Evolutionary conservation across 2,329 filamentous ascomycete species (phyloP).

Genomic region (Colletotrichum cereale): DNA sequence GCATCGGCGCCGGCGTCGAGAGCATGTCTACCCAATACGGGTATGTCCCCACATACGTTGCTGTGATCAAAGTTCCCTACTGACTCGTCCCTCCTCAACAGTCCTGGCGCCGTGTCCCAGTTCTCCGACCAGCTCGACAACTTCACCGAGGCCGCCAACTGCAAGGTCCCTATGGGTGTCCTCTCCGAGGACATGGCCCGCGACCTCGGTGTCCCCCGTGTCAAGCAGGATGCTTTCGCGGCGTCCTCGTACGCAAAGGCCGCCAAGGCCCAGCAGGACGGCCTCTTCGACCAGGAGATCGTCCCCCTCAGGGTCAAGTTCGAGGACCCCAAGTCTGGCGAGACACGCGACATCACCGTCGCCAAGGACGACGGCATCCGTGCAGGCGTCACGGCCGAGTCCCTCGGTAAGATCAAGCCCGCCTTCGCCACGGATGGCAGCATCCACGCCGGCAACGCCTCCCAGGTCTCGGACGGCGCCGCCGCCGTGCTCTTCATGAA

Average conservation of each 20-base stretch:
- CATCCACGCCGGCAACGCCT: conserved; percentile 97
- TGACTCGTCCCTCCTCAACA: conserved; percentile 58
- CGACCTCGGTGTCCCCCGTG: conserved; percentile 79
- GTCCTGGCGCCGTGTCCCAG: conserved; percentile 87
- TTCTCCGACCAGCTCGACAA: conserved; percentile 91
- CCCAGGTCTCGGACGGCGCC: conserved; percentile 94
- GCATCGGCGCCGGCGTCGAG: conserved; percentile 94
- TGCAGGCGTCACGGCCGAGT: conserved; percentile 86
- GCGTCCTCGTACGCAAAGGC: conserved; percentile 95
- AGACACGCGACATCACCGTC: conserved; percentile 86
- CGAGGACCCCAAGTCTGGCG: conserved; percentile 90
- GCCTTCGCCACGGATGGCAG: conserved; percentile 92
- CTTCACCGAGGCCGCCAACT: conserved; percentile 87
- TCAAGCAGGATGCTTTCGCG: conserved; percentile 90
- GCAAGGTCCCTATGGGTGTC: conserved; percentile 97
- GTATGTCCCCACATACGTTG: conserved; percentile 57
- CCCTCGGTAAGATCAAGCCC: conserved; percentile 88
- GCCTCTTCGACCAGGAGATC: conserved; percentile 95
- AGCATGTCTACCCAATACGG: conserved; percentile 96
- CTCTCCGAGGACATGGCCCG: conserved; percentile 96
- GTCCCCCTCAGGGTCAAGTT: conserved; percentile 86
- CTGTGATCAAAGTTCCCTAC: conserved; percentile 1
- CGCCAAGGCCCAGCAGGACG: conserved; percentile 82
- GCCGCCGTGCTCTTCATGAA: conserved; percentile 97
- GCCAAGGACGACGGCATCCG: conserved; percentile 89